These are phyloP conservation scores for Allomyces arbusculus DNA, from an alignment of 192 early-diverging fungal species.

Conservation along the genomic window DNA sequence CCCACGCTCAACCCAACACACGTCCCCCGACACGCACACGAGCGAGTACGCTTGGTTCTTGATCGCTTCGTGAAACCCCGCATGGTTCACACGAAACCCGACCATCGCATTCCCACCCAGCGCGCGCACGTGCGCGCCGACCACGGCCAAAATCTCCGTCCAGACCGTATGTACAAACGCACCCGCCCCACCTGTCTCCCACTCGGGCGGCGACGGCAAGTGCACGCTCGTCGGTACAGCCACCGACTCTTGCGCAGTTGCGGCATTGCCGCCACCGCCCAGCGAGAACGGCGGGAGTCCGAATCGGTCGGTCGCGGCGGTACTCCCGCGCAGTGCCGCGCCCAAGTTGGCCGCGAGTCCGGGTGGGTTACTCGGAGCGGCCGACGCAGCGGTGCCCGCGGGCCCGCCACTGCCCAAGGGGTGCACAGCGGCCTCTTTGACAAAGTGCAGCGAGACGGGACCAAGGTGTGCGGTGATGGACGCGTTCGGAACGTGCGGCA, in stretches of 20 bases:
- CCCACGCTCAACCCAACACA: slow-evolving; percentile 5
- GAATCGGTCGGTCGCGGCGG: slow-evolving; percentile 6
- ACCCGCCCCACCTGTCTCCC: slow-evolving; percentile 37
- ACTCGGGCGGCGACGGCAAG: slow-evolving; percentile 9
- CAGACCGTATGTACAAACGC: slow-evolving; percentile 49
- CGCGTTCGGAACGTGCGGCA: slow-evolving; percentile 37
- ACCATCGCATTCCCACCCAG: slow-evolving; percentile 54
- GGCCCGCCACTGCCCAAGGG: neutral
- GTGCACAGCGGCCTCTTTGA: slow-evolving; percentile 34
- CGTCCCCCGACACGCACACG: slow-evolving; percentile 39
- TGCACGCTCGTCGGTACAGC: neutral
- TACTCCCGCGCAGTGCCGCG: neutral
- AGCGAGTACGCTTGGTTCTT: slow-evolving; percentile 55
- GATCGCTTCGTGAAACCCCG: slow-evolving; percentile 36
- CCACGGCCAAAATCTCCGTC: slow-evolving; percentile 41
- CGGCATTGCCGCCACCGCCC: neutral
- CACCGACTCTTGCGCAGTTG: neutral
- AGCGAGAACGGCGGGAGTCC: slow-evolving; percentile 2
- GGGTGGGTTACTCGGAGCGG: slow-evolving; percentile 5
- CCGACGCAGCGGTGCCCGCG: slow-evolving; percentile 10
- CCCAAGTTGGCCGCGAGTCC: neutral
- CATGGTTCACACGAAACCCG: slow-evolving; percentile 41
- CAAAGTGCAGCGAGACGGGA: slow-evolving; percentile 57
- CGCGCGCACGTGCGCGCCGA: slow-evolving; percentile 41
- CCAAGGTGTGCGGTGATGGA: slow-evolving; percentile 36